phyloP scores from a whole-genome alignment of 2,329 filamentous ascomycete species.

The Talaromyces sp. region DNA sequence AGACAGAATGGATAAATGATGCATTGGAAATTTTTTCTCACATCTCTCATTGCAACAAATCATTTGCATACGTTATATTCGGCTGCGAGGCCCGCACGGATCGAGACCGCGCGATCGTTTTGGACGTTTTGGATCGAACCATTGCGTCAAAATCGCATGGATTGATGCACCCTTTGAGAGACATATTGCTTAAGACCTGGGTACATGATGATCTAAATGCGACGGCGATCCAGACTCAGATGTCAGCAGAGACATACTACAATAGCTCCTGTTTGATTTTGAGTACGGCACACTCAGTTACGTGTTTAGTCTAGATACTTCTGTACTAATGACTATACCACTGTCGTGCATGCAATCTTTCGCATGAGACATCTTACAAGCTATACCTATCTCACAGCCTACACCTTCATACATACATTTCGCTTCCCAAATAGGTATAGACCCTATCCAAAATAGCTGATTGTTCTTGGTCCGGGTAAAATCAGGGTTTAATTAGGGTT shows the following conservation, averaged over 20 bases:
- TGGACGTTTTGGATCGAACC: slow-evolving; percentile 7
- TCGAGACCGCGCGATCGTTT: not conserved
- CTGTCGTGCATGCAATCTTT: not conserved
- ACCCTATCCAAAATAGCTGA: no score
- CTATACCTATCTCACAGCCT: not conserved
- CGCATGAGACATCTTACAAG: not conserved
- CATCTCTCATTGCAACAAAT: not conserved
- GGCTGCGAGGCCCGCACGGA: slow-evolving; percentile 4
- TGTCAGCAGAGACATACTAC: not conserved
- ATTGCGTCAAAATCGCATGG: not conserved
- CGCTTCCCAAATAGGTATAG: not conserved
- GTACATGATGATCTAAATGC: slow-evolving; percentile 9
- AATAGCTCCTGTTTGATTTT: not conserved
- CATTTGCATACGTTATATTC: slow-evolving; percentile 9
- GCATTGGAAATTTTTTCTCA: not conserved
- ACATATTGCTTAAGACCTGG: slow-evolving; percentile 6
- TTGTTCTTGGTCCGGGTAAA: no score
- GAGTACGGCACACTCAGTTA: not conserved
- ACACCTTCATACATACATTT: not conserved
- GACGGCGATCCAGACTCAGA: not conserved
- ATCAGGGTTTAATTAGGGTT: no score
- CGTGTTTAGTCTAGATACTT: not conserved
- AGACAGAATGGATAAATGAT: slow-evolving; percentile 1
- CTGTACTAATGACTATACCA: not conserved
- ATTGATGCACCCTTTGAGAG: not conserved